Evolutionary conservation across 1,139 yeast genomes (phyloP).

Genomic region (Geotrichum macrosporum): DNA sequence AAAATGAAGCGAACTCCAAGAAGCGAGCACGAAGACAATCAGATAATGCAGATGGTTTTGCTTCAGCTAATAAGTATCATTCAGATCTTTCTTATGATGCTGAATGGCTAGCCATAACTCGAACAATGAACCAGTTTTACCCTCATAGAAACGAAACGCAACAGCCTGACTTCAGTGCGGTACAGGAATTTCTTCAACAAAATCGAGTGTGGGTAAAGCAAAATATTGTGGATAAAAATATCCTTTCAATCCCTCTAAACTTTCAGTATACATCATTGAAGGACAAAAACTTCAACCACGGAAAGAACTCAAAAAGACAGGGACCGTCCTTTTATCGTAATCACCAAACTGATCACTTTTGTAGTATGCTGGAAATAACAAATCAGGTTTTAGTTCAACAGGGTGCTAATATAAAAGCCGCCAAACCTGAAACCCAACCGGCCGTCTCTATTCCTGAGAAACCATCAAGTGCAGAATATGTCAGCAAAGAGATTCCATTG

Average conservation of each 20-base stretch:
- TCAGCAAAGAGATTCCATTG: too few species aligned
- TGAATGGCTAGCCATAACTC: conserved; percentile 41
- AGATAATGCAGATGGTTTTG: not conserved
- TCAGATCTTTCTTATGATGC: conserved; percentile 35
- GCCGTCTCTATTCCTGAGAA: too few species aligned
- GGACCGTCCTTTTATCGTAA: conserved; percentile 21
- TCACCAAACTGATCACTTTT: conserved; percentile 31
- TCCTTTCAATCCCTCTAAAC: conserved; percentile 29
- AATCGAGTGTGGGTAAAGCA: conserved; percentile 34
- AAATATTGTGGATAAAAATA: conserved; percentile 28
- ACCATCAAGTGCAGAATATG: too few species aligned
- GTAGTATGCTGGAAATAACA: conserved; percentile 23
- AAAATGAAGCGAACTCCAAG: not conserved
- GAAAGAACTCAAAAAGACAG: too few species aligned
- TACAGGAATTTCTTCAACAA: conserved; percentile 24
- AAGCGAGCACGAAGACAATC: conserved; percentile 3
- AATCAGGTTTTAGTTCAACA: conserved; percentile 19
- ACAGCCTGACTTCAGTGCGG: too few species aligned
- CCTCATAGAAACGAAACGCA: too few species aligned
- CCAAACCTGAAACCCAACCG: too few species aligned
- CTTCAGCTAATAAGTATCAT: not conserved
- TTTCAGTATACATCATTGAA: conserved; percentile 16
- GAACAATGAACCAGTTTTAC: conserved; percentile 30
- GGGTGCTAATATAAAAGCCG: not conserved
- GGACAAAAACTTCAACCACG: too few species aligned